Evolutionary conservation across 768 basidiomycete genomes (phyloP).

Genomic region (Tricholoma flavovirens): DNA sequence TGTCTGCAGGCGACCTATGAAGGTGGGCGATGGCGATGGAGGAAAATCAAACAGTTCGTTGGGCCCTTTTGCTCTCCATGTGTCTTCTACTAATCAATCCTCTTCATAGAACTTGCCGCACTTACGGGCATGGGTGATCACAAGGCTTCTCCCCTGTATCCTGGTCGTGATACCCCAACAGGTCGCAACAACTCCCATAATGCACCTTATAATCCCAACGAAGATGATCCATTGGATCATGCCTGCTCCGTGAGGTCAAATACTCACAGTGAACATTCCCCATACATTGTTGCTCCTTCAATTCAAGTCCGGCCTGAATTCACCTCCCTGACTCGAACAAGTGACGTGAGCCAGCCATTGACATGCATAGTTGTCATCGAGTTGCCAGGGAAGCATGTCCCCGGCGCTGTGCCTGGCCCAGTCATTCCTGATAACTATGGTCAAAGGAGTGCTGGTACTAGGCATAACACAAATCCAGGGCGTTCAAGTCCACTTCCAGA

Average conservation of each 20-base stretch:
- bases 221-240: conserved; percentile 82
- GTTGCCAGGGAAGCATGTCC: conserved; percentile 69
- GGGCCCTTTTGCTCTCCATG: conserved; percentile 6
- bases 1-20: conserved; percentile 95
- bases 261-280: conserved; percentile 39
- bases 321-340: conserved; percentile 67
- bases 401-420: conserved; percentile 47
- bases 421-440: conserved; percentile 44
- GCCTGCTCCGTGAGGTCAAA: conserved; percentile 43
- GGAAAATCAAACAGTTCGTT: conserved; percentile 85
- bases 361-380: conserved; percentile 95
- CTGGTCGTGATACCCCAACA: conserved; percentile 62
- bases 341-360: conserved; percentile 70
- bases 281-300: conserved; percentile 84
- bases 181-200: conserved; percentile 30
- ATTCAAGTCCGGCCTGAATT: conserved; percentile 95
- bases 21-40: conserved; percentile 81
- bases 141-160: conserved; percentile 49
- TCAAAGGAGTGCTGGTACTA: conserved; percentile 21
- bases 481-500: conserved; percentile 40
- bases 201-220: conserved; percentile 56
- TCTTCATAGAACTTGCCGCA: conserved; percentile 75
- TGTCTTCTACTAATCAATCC: conserved; percentile 7
- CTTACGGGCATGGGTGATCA: conserved; percentile 84
- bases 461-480: conserved; percentile 29